These are phyloP conservation scores for Salix purpurea DNA, from an alignment of 345 rosid species.

Conservation along the genomic window DNA sequence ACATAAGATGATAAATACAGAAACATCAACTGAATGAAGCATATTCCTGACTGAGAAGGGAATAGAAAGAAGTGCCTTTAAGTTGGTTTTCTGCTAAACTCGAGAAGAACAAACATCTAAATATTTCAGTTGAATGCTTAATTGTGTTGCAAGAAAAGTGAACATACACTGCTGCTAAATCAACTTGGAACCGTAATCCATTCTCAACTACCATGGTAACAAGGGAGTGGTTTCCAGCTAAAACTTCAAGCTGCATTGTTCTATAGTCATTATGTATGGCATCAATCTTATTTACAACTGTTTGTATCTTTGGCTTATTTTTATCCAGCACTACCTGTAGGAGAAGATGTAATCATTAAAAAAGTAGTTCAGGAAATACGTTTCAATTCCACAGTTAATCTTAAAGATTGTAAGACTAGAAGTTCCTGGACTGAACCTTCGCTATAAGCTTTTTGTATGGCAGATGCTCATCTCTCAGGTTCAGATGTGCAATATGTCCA, in stretches of 20 bases:
- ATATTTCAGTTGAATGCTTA: slow-evolving; percentile 2
- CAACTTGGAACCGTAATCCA: slow-evolving; percentile 79
- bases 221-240: slow-evolving; percentile 89
- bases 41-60: background rate
- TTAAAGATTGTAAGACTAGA: slow-evolving; percentile 4
- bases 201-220: slow-evolving; percentile 83
- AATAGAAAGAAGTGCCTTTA: background rate
- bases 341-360: slow-evolving; percentile 6
- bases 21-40: background rate
- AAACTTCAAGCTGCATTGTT: slow-evolving; percentile 76
- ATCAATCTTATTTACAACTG: slow-evolving; percentile 85
- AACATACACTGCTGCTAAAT: slow-evolving; percentile 78
- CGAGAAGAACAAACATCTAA: background rate
- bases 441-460: slow-evolving; percentile 70
- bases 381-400: background rate
- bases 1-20: background rate
- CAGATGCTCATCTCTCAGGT: slow-evolving; percentile 69
- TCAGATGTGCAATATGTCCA: slow-evolving; percentile 85
- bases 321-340: slow-evolving; percentile 81
- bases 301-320: slow-evolving; percentile 82
- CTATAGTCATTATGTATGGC: slow-evolving; percentile 23
- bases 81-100: background rate
- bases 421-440: slow-evolving; percentile 40
- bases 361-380: slow-evolving; percentile 4
- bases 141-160: slow-evolving; percentile 8